Evolutionary conservation across 164 flowering plant genomes (phyloP), one percentile per base, ranked within the genome.

Genomic region (Dillenia suffruticosa): DNA sequence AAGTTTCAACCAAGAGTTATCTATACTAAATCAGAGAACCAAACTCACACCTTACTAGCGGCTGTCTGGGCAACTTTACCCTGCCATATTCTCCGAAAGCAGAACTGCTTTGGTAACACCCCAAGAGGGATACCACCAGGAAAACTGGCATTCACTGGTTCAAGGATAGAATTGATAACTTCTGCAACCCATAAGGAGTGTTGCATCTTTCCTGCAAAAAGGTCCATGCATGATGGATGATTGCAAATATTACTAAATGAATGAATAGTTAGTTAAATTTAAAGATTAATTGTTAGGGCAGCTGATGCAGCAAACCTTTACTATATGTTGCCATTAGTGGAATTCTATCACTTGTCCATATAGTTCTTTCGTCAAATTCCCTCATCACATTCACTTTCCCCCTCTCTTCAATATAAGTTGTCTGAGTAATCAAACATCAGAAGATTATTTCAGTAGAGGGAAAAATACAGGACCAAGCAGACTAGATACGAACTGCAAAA

Each of bases 71-170:
- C 81, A 75, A 86, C 92, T 72, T 88, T 88, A 52, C 84, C 93
- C 66, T 91, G 97, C 99, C 99, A 94, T 69, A 91, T 90, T 74
- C 91, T 83, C 55, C 84, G 86, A 64, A 94, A 83, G 10, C 77
- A 85, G 67, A 76, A 80, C 46, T 76, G 81, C 60, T 81, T 82
- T 44, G 78, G 64, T 46, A 70, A 56, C 17, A 78, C 76, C n/a
- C 70, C 83, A 60, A 68, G 68, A 57, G 85, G 77, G 70, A 79
- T 57, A 22, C 55, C 64, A 65, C 76, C 78, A 48, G 70, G 55
- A 19, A 68, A 63, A 63, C 69, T 67, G 61, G 80, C 48, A 61
- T 54, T 76, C 64, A 61, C 70, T 63, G 63, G 65, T 68, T 73
- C 87, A 70, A 52, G 52, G 51, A 63, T 74, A 22, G 84, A 74